Evolutionary conservation across 768 basidiomycete species (phyloP).

Genomic region (Russula abietina): DNA sequence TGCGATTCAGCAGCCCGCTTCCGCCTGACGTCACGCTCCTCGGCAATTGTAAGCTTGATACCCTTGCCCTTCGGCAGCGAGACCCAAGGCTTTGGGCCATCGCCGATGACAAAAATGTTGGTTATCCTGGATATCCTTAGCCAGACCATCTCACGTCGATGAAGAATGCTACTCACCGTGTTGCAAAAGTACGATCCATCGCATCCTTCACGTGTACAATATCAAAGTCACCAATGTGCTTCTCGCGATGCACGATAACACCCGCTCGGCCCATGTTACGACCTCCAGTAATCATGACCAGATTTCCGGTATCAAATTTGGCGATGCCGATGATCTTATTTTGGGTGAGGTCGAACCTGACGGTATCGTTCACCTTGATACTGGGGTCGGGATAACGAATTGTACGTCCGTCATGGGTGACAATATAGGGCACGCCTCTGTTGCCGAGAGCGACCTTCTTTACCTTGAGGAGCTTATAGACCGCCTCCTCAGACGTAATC

Average conservation of each 20-base stretch:
- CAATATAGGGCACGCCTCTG: conserved; percentile 92
- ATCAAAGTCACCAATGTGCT: conserved; percentile 97
- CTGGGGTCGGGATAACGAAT: conserved; percentile 98
- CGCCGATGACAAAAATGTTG: conserved; percentile 98
- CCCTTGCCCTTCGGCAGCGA: conserved; percentile 97
- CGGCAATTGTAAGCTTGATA: conserved; percentile 93
- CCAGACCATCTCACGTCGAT: background rate
- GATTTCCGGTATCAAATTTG: conserved; percentile 96
- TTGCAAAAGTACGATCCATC: conserved; percentile 92
- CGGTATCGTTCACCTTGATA: conserved; percentile 94
- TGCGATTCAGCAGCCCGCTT: conserved; percentile 68
- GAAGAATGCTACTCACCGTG: conserved; percentile 59
- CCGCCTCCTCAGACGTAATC: conserved; percentile 95
- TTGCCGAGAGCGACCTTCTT: conserved; percentile 85
- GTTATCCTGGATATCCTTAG: conserved; percentile 52
- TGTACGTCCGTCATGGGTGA: conserved; percentile 99
- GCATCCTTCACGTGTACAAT: conserved; percentile 97
- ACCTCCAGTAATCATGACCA: conserved; percentile 96
- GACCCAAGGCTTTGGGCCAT: conserved; percentile 93
- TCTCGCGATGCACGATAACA: conserved; percentile 93
- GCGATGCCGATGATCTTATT: conserved; percentile 89
- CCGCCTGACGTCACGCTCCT: conserved; percentile 92
- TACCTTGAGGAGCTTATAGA: conserved; percentile 95
- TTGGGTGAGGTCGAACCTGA: conserved; percentile 95
- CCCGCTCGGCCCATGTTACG: conserved; percentile 99